Evolutionary conservation across 2,329 filamentous ascomycete species (phyloP).

Genomic region (Colletotrichum ledebouriae): DNA sequence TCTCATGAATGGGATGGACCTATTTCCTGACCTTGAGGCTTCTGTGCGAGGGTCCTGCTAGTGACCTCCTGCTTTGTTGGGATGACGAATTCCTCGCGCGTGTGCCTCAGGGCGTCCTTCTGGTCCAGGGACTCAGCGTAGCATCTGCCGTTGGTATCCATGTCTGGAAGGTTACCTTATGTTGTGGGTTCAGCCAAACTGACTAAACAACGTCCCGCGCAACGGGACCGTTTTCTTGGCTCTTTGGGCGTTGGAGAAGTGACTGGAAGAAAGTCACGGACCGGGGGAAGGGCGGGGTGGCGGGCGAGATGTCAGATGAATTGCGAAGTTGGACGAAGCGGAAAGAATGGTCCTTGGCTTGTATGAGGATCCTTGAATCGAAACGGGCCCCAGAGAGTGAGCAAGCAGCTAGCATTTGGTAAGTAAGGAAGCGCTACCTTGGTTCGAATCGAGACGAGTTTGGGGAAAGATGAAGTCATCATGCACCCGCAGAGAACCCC

Average conservation of each 20-base stretch:
- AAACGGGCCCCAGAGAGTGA: neutral
- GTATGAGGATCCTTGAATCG: neutral
- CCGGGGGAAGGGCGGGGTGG: neutral
- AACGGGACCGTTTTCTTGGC: neutral
- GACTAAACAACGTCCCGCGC: neutral
- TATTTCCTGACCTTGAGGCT: slow-evolving; percentile 35
- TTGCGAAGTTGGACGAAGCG: neutral
- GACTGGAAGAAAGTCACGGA: neutral
- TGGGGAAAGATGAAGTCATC: slow-evolving; percentile 28
- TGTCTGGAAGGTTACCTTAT: neutral
- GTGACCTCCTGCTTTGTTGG: slow-evolving; percentile 62
- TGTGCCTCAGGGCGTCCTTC: slow-evolving; percentile 65
- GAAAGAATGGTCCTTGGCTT: neutral
- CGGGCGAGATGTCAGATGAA: neutral
- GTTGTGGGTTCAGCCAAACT: neutral
- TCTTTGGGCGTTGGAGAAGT: slow-evolving; percentile 16
- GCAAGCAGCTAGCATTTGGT: neutral
- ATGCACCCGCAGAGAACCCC: slow-evolving; percentile 17
- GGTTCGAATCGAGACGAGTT: neutral
- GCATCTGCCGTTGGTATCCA: slow-evolving; percentile 29
- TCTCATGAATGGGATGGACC: neutral
- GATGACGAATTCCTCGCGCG: slow-evolving; percentile 78
- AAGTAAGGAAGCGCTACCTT: neutral
- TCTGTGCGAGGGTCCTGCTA: slow-evolving; percentile 47
- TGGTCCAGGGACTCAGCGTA: slow-evolving; percentile 59